Conservation (phyloP, 257 asterid species). For the Cruciata laevipes region DNA sequence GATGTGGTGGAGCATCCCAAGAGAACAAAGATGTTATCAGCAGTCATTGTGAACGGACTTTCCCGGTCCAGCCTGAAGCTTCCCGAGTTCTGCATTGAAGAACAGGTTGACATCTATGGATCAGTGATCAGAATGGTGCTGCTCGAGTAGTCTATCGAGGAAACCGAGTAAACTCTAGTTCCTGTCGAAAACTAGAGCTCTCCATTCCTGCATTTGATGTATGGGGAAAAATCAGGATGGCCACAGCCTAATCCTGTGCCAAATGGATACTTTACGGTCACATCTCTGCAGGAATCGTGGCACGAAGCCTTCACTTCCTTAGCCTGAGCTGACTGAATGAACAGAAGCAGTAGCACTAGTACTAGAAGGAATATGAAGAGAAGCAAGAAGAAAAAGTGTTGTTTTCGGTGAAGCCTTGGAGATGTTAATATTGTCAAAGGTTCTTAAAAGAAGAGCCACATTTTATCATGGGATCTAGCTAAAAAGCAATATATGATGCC, state of each 20-base stretch:
- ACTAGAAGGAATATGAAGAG: not conserved
- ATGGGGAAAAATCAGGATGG: constrained; percentile 44
- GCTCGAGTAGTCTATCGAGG: constrained; percentile 51
- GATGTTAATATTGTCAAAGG: constrained; percentile 17
- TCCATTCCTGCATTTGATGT: constrained; percentile 32
- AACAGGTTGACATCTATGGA: constrained; percentile 72
- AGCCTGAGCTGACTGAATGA: constrained; percentile 17
- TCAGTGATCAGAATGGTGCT: constrained; percentile 33
- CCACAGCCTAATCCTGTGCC: constrained; percentile 65
- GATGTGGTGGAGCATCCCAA: constrained; percentile 68
- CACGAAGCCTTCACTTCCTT: constrained; percentile 34
- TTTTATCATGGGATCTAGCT: constrained; percentile 36
- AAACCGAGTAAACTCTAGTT: constrained; percentile 33
- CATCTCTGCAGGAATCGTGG: constrained; percentile 36
- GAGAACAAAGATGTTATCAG: constrained; percentile 43
- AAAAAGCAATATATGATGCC: constrained; percentile 12
- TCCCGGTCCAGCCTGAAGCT: constrained; percentile 35
- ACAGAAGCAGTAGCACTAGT: constrained; percentile 13
- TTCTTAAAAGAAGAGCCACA: constrained; percentile 52
- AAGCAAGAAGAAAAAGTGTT: constrained; percentile 5
- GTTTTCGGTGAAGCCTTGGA: constrained; percentile 22
- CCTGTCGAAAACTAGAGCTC: constrained; percentile 38
- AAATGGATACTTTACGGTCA: constrained; percentile 50
- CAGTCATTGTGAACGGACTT: constrained; percentile 35
- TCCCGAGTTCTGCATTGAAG: constrained; percentile 69